These are phyloP conservation scores for Sorghum bicolor DNA, from an alignment of 176 grass and related monocot species.

Conservation along the genomic window DNA sequence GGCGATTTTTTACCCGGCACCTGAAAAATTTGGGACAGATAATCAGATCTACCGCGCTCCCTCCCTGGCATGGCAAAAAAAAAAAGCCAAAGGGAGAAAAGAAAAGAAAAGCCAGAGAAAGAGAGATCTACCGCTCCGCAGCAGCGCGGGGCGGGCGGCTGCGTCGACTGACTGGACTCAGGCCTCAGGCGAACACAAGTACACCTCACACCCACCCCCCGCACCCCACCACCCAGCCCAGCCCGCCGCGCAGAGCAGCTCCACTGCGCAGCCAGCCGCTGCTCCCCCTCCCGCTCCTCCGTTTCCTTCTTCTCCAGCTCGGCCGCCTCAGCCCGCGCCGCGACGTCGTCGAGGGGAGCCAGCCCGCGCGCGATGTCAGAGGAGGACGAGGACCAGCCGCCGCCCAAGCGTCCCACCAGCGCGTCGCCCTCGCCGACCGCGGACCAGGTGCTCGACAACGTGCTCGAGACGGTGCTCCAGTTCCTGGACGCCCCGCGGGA, in stretches of 20 bases:
- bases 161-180: neutral
- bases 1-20: neutral
- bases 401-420: slow-evolving; percentile 10
- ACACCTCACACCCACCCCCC: slow-evolving; percentile 24
- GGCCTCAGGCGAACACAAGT: slow-evolving; percentile 27
- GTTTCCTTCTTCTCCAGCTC: neutral
- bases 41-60: neutral
- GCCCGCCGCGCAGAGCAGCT: neutral
- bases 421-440: slow-evolving; percentile 54
- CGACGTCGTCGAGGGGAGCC: neutral
- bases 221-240: slow-evolving; percentile 3
- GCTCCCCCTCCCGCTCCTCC: neutral
- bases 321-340: neutral
- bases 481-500: slow-evolving; percentile 65
- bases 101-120: neutral
- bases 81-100: neutral
- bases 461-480: slow-evolving; percentile 91
- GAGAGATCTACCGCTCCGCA: neutral
- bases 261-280: neutral
- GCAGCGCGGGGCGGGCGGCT: neutral
- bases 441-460: slow-evolving; percentile 91
- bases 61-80: neutral
- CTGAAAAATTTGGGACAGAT: neutral
- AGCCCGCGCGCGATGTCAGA: slow-evolving; percentile 41
- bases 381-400: slow-evolving; percentile 62